phyloP scores from a whole-genome alignment of 2,329 filamentous ascomycete genomes.

The Tetracladium maxilliforme region DNA sequence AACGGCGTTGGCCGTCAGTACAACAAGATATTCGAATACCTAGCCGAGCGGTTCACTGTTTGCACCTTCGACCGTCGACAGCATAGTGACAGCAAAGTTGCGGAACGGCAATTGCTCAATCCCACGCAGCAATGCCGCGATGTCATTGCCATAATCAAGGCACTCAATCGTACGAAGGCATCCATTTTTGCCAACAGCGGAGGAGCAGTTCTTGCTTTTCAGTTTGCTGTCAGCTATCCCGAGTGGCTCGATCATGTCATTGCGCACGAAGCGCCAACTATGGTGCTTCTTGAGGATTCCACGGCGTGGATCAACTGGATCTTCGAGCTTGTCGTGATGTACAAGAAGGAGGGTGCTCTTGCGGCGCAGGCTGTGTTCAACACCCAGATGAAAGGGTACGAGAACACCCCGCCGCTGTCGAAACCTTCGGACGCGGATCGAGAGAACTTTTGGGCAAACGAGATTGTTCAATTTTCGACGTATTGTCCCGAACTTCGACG shows the following conservation, averaged over 20 bases:
- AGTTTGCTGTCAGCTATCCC: conserved; percentile 16
- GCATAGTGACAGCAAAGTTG: conserved; percentile 14
- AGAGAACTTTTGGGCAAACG: conserved; percentile 14
- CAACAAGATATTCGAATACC: conserved; percentile 12
- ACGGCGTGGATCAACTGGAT: conserved; percentile 10
- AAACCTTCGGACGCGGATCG: conserved; percentile 10
- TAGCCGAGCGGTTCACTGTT: conserved; percentile 13
- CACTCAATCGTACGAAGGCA: conserved; percentile 11
- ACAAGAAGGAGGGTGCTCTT: conserved; percentile 8
- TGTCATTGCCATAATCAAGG: conserved; percentile 13
- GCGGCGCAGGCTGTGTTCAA: conserved; percentile 7
- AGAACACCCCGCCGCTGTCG: conserved; percentile 10
- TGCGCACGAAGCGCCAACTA: conserved; percentile 14
- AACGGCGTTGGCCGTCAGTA: conserved; percentile 17
- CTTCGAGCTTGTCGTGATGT: conserved; percentile 8
- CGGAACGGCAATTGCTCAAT: conserved; percentile 10
- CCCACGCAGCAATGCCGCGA: conserved; percentile 16
- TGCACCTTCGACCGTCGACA: conserved; percentile 18
- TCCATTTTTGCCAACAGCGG: conserved; percentile 15
- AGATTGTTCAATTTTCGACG: conserved; percentile 9
- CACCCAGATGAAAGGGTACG: conserved; percentile 10
- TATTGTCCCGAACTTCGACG: conserved; percentile 12
- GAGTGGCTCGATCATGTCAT: conserved; percentile 14
- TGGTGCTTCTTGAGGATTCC: conserved; percentile 11
- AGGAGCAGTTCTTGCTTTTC: conserved; percentile 14